These are phyloP conservation scores for Teratosphaeria gauchensis DNA, from an alignment of 2,329 filamentous ascomycete species.

Conservation along the genomic window DNA sequence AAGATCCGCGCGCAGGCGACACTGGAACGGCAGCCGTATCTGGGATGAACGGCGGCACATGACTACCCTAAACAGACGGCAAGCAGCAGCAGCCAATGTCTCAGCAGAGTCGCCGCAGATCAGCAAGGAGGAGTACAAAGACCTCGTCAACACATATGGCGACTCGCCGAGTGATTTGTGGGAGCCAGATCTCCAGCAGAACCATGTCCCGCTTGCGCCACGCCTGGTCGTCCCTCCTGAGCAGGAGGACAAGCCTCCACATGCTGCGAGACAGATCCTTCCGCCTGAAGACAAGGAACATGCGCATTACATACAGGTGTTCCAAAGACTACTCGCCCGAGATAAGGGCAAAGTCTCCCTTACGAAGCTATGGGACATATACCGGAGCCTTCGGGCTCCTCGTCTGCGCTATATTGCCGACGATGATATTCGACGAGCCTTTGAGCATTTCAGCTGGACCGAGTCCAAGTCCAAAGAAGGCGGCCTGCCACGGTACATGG, in stretches of 20 bases:
- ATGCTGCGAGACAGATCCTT: constrained; percentile 7
- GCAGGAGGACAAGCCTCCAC: constrained; percentile 13
- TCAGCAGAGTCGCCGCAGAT: not conserved
- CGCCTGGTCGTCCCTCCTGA: constrained; percentile 20
- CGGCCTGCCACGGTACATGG: constrained; percentile 73
- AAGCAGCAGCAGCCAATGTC: not conserved
- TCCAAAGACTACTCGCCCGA: constrained; percentile 7
- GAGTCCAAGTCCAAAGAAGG: constrained; percentile 36
- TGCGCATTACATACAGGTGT: constrained; percentile 7
- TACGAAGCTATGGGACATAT: constrained; percentile 40
- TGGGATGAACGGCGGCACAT: not conserved
- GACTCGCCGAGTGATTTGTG: not conserved
- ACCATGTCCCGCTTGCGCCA: constrained; percentile 16
- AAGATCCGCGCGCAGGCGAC: not conserved
- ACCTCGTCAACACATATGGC: constrained; percentile 3
- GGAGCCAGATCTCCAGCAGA: not conserved
- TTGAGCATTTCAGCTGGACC: constrained; percentile 59
- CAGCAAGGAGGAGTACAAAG: not conserved
- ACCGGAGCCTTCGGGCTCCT: constrained; percentile 43
- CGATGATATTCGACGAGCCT: constrained; percentile 49
- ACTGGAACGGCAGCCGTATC: not conserved
- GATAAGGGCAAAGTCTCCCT: constrained; percentile 11
- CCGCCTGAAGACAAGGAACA: constrained; percentile 16
- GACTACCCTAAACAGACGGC: not conserved
- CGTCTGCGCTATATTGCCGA: constrained; percentile 43